These are phyloP conservation scores for Camellia lanceoleosa DNA, from an alignment of 148 eudicot species.

Conservation along the genomic window DNA sequence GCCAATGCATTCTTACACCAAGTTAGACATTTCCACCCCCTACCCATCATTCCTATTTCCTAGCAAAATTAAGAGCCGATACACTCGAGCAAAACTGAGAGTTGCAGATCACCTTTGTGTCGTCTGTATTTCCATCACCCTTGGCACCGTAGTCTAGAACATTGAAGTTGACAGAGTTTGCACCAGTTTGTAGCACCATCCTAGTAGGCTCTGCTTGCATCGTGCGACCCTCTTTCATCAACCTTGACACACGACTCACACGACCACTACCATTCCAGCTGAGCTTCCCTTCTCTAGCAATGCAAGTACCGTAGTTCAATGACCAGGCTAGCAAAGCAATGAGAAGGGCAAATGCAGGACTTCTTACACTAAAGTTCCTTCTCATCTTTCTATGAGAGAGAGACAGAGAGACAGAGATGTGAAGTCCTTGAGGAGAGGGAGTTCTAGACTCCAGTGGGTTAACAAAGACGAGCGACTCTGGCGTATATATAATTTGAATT, in stretches of 20 bases:
- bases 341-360: background rate
- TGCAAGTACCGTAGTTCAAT: constrained; percentile 3
- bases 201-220: background rate
- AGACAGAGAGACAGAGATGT: background rate
- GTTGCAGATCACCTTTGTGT: constrained; percentile 28
- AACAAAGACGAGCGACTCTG: too few relatives aligned
- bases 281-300: constrained; percentile 19
- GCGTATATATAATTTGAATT: background rate
- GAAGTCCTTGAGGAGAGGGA: background rate
- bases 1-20: background rate
- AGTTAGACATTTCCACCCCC: background rate
- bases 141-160: constrained; percentile 34
- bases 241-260: background rate
- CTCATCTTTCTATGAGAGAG: background rate
- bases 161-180: constrained; percentile 21
- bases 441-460: background rate
- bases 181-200: background rate
- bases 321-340: background rate
- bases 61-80: background rate
- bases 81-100: background rate
- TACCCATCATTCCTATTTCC: too few relatives aligned
- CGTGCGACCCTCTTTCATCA: constrained; percentile 13
- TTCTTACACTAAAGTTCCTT: background rate
- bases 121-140: constrained; percentile 39
- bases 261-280: background rate